Evolutionary conservation across 1,284 basidiomycete genomes (phyloP), one percentile per base, ranked within the genome.

Genomic region (Melampsora larici-populina): DNA sequence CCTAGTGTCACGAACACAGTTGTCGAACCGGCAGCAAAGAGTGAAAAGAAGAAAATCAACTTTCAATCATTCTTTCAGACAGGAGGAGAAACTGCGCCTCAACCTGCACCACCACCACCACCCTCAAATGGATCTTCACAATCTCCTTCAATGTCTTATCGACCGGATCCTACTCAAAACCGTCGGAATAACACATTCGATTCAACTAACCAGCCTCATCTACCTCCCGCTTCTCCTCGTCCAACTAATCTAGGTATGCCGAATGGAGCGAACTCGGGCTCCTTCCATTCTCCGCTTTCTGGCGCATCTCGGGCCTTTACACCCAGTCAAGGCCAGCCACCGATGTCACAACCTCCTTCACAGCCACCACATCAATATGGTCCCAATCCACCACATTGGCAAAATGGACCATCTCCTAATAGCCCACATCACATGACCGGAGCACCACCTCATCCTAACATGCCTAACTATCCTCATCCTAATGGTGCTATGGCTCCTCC

Each of bases 11-110:
- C 43, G 36, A 43, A 36, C 70, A 62, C 49, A 64, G 74, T 3
- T 17, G 31, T 40, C 17, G 60, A 69, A 49, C 65, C 48, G 40
- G 24, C 74, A 13, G 9, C 51, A 55, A 79, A 58, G 70, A 49
- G 55, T 36, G 75, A 69, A 60, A 79, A 77, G 73, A 79, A 75
- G 48, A 71, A 69, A 60, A 69, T 69, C n/a, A 66, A 77, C n/a
- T 77, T 77, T 55, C 68, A 70, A 29, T 68, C 74, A 11, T 79
- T 77, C 33, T 69, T 71, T 40, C 67, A 29, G 62, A 21, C 74
- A 13, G 77, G 77, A 70, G 77, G 78, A 46, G 71, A 70, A 66
- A 67, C 71, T 11, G 48, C 64, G 40, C 36, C 70, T 31, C 46
- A 62, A 46, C 3, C 70, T 18, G 70, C 76, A 64, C 46, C 60